These are phyloP conservation scores for Diphasiastrum complanatum DNA, from an alignment of 83 land plant species.

Conservation along the genomic window DNA sequence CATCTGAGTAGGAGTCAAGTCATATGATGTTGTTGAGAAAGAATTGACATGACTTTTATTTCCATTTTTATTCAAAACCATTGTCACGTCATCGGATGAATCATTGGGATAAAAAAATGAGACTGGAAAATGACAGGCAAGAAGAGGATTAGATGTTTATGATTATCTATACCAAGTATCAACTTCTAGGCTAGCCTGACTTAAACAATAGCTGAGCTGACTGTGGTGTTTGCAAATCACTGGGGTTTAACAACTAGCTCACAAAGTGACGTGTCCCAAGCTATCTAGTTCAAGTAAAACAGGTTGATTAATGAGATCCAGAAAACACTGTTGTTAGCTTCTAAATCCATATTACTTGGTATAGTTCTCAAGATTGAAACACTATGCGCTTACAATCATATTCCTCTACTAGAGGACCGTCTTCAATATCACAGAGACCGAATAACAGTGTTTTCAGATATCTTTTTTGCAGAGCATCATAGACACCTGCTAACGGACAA, in stretches of 20 bases:
- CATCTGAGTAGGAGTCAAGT: constrained; percentile 67
- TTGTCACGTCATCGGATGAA: constrained; percentile 52
- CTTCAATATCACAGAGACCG: constrained; percentile 59
- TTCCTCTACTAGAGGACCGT: constrained; percentile 88
- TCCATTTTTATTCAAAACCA: constrained; percentile 52
- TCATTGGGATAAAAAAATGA: constrained; percentile 62
- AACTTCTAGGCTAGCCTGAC: too few species aligned
- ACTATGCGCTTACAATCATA: constrained; percentile 69
- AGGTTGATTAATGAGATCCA: too few species aligned
- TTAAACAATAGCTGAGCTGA: background rate
- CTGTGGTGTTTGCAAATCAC: background rate
- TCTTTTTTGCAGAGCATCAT: constrained; percentile 89
- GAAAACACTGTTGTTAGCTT: too few species aligned
- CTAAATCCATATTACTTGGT: background rate
- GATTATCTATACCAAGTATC: too few species aligned
- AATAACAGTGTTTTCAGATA: constrained; percentile 74
- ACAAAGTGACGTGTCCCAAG: too few species aligned
- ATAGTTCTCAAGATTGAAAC: background rate
- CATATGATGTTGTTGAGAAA: constrained; percentile 34
- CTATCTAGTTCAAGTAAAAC: too few species aligned
- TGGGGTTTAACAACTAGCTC: background rate
- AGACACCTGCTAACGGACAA: constrained; percentile 54
- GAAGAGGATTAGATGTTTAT: too few species aligned
- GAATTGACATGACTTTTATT: constrained; percentile 44
- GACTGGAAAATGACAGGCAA: too few species aligned